A percentile compares a stretch with the other conserved stretches of the same genome.
Evolutionary conservation across 768 basidiomycete species (phyloP).

Genomic region (Cantharellus anzutake): DNA sequence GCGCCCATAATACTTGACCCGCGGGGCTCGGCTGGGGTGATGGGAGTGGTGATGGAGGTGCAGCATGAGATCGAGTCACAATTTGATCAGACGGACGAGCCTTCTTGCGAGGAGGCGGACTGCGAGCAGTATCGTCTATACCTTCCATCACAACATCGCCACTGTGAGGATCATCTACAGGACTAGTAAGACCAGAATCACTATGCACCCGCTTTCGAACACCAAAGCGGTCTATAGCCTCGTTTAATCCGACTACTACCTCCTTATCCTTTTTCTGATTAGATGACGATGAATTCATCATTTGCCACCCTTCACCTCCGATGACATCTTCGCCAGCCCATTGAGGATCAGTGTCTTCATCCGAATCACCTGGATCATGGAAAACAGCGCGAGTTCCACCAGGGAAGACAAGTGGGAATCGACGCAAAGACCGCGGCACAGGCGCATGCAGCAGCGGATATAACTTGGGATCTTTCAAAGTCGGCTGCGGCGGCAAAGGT

Average conservation of each 20-base stretch:
- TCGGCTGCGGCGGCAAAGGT: constrained; percentile 44
- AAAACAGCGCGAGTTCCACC: constrained; percentile 67
- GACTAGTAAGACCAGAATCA: constrained; percentile 10
- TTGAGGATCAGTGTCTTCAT: constrained; percentile 39
- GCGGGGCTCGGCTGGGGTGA: constrained; percentile 74
- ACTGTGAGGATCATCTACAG: background rate
- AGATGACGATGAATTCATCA: constrained; percentile 27
- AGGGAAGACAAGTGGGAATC: constrained; percentile 64
- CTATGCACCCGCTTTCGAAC: constrained; percentile 34
- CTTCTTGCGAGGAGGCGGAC: constrained; percentile 57
- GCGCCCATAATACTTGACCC: constrained; percentile 54
- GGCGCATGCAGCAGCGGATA: constrained; percentile 62
- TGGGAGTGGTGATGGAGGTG: constrained; percentile 67
- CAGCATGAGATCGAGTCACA: constrained; percentile 23
- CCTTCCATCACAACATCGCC: constrained; percentile 52
- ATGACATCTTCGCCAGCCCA: constrained; percentile 50
- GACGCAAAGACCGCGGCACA: constrained; percentile 51
- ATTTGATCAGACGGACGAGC: constrained; percentile 40
- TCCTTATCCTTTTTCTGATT: constrained; percentile 31
- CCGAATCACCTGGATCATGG: constrained; percentile 27
- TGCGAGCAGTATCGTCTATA: constrained; percentile 28
- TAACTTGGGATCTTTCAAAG: constrained; percentile 58
- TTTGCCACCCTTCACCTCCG: constrained; percentile 52
- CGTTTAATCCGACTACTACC: constrained; percentile 43
- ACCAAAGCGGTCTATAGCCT: constrained; percentile 70